Base-by-base conservation (phyloP, 306 rosid species). In the Morella rubra region DNA sequence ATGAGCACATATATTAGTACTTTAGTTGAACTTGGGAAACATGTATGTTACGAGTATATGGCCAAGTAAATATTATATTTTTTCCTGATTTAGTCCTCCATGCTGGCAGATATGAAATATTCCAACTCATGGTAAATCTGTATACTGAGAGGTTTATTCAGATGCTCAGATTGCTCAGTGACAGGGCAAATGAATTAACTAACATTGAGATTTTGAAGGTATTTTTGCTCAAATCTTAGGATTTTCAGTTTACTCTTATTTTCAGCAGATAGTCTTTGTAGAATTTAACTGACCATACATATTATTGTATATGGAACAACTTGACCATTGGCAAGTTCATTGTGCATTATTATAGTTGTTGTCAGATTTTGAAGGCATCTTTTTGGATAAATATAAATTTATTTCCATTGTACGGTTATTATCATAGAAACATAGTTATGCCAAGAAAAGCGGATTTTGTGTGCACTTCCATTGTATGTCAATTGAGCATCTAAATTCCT, bases 191-290 rank as follows among this genome's bases (percentile, higher is more conserved):
- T 81, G 91, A 89, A 18, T 78, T 95, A 78, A 92, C 99, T 19
- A 95, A 95, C 77, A 90, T 95, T 59, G 99, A 95, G 88, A 95
- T 90, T 84, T 83, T 95, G 65, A 95, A 92, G 97, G 97, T 95
- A 89, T 56, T 81, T 85, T 65, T 53, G 44, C 71, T 60, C 56
- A 67, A 67, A 76, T 53, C 22, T 75, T 66, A 55, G 70, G 73
- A 58, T 9, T 85, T 79, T 59, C 69, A 56, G 69, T 59, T 58
- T 55, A 78, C 71, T 76, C 32, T 22, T 16, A 37, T 69, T 51
- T 46, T 19, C 40, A 8, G 50, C 22, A 4, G 16, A 42, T 18
- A 42, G 71, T 16, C 60, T 18, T 74, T 79, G 16, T 19, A 8
- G 10, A 60, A 32, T 45, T 20, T 37, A 74, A 61, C 68, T 52